A percentile compares a stretch with the other conserved stretches of the same genome.
phyloP scores from a whole-genome alignment of 1,284 basidiomycete species.

The Cryptococcus sp. region DNA sequence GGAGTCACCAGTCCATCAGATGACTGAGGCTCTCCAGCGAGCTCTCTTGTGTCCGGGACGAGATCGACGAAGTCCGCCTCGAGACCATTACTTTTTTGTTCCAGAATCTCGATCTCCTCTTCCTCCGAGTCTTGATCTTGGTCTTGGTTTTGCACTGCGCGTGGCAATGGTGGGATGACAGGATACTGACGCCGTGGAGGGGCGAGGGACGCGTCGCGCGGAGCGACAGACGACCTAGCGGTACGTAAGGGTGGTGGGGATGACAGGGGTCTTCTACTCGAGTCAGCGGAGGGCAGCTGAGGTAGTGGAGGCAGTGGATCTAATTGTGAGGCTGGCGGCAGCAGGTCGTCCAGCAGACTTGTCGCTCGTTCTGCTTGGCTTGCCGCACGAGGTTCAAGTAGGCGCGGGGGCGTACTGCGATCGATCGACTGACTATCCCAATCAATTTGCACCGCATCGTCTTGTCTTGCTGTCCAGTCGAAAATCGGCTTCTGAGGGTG shows the following conservation, averaged over 20 bases:
- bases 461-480: conserved; percentile 27
- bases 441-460: conserved; percentile 24
- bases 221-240: background rate
- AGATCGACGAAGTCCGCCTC: too few relatives aligned
- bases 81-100: background rate
- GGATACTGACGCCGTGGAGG: too few relatives aligned
- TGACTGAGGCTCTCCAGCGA: background rate
- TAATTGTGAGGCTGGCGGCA: too few relatives aligned
- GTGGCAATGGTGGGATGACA: too few relatives aligned
- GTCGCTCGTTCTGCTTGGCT: background rate
- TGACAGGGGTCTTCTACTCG: too few relatives aligned
- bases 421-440: conserved; percentile 27
- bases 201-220: too few relatives aligned
- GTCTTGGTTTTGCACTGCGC: too few relatives aligned
- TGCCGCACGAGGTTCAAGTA: background rate
- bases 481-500: conserved; percentile 10
- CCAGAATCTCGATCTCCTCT: conserved; percentile 5
- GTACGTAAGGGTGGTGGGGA: too few relatives aligned
- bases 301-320: too few relatives aligned
- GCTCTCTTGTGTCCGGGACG: background rate
- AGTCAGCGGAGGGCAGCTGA: too few relatives aligned
- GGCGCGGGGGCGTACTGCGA: background rate
- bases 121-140: too few relatives aligned
- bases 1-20: background rate
- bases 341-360: too few relatives aligned